phyloP scores from a whole-genome alignment of 2,329 filamentous ascomycete species.

The Paraphaeosphaeria sporulosa region DNA sequence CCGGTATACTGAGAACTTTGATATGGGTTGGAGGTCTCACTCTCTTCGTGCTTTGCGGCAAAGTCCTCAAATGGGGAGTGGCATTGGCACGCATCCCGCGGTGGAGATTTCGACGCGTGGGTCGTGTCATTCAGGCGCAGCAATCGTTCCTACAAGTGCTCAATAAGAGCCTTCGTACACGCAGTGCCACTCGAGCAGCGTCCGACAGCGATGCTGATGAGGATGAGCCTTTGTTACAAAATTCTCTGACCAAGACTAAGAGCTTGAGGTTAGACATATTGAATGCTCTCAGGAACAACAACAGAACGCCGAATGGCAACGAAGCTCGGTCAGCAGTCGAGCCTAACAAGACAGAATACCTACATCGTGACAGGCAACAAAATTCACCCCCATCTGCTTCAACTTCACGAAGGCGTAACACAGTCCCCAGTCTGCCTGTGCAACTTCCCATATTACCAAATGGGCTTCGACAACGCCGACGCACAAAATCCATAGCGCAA shows the following conservation, averaged over 20 bases:
- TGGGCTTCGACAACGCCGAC: conserved; percentile 32
- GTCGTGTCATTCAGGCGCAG: conserved; percentile 51
- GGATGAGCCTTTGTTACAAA: conserved; percentile 39
- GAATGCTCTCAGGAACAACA: conserved; percentile 26
- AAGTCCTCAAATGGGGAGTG: conserved; percentile 83
- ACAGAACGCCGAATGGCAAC: conserved; percentile 18
- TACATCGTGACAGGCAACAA: conserved; percentile 14
- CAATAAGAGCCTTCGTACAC: conserved; percentile 42
- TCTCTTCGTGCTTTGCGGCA: conserved; percentile 75
- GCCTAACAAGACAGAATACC: conserved; percentile 20
- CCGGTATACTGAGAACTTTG: conserved; percentile 52
- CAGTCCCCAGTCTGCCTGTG: conserved; percentile 37
- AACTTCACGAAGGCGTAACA: conserved; percentile 42
- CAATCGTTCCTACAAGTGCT: conserved; percentile 54
- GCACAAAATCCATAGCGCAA: conserved; percentile 52
- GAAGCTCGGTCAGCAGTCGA: conserved; percentile 44
- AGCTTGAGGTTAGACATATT: conserved; percentile 40
- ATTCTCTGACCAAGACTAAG: conserved; percentile 33
- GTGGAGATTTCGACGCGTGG: conserved; percentile 80
- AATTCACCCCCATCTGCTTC: conserved; percentile 7
- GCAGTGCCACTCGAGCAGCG: conserved; percentile 25
- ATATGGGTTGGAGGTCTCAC: conserved; percentile 72
- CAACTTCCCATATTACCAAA: conserved; percentile 31
- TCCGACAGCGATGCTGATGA: conserved; percentile 59
- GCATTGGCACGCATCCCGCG: conserved; percentile 85